Evolutionary conservation across 1,284 basidiomycete genomes (phyloP).

Genomic region (Hemileia vastatrix): DNA sequence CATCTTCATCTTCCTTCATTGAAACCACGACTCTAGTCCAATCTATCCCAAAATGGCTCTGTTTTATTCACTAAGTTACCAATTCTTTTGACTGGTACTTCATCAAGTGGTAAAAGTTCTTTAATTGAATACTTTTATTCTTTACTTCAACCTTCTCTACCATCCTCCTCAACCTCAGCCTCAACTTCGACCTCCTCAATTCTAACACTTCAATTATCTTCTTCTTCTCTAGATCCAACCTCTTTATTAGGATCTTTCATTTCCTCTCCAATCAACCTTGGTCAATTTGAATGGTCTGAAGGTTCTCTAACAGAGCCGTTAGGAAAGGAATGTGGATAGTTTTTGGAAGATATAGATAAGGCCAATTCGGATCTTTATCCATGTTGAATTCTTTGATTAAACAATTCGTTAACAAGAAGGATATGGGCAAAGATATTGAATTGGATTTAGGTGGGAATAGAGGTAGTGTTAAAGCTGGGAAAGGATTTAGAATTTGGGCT

Average conservation of each 20-base stretch:
- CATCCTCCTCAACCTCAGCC: conserved; percentile 52
- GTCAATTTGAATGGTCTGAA: conserved; percentile 92
- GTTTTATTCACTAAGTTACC: no score
- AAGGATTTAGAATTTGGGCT: conserved; percentile 46
- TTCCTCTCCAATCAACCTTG: conserved; percentile 72
- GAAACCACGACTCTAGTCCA: no score
- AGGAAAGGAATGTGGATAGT: conserved; percentile 86
- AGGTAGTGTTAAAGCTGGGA: conserved; percentile 39
- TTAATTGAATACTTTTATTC: conserved; percentile 66
- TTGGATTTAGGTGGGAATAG: conserved; percentile 42
- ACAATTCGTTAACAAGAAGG: no score
- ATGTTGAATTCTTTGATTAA: no score
- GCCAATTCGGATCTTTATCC: conserved; percentile 78
- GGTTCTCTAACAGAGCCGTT: conserved; percentile 86
- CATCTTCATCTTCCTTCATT: no score
- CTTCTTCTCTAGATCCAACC: conserved; percentile 87
- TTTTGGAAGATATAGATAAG: conserved; percentile 81
- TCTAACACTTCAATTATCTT: conserved; percentile 78
- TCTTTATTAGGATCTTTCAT: conserved; percentile 87
- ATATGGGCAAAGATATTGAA: conserved; percentile 60
- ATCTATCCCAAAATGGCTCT: no score
- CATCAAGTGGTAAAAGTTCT: conserved; percentile 81
- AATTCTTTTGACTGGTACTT: conserved; percentile 70
- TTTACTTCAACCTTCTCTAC: conserved; percentile 51
- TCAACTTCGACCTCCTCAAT: no score